These are phyloP conservation scores for Kodamaea fukazawae DNA, from an alignment of 805 yeast species.

Conservation along the genomic window DNA sequence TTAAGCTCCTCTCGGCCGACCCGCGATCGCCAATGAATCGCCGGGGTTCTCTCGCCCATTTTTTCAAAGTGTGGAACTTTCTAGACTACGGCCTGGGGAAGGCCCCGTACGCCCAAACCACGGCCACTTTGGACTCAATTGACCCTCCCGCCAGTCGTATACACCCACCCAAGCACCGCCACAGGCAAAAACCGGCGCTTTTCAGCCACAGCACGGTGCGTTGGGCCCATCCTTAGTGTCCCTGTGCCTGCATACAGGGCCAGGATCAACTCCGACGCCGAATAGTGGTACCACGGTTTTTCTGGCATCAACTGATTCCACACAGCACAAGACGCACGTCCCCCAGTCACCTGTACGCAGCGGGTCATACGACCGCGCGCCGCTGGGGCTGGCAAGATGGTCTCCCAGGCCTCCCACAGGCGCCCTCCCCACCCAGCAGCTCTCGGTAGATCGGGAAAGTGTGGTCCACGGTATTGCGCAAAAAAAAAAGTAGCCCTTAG, in stretches of 20 bases:
- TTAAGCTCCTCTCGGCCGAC: neutral
- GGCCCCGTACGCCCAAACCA: too few species aligned
- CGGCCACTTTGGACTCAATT: too few species aligned
- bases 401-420: constrained; percentile 2
- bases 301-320: constrained; percentile 7
- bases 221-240: too few species aligned
- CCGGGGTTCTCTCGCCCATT: constrained; percentile 5
- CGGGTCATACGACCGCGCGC: neutral
- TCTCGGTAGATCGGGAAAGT: constrained; percentile 25
- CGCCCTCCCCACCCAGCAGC: neutral
- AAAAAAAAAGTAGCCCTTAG: neutral
- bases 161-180: neutral
- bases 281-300: constrained; percentile 6
- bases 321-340: neutral
- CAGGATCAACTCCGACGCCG: constrained; percentile 11
- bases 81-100: constrained; percentile 2
- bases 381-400: neutral
- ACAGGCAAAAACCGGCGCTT: too few species aligned
- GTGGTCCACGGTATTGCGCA: constrained; percentile 20
- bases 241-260: neutral
- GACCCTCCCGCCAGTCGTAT: too few species aligned
- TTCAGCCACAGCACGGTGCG: too few species aligned
- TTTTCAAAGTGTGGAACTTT: constrained; percentile 6
- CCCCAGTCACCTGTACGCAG: neutral
- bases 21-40: neutral